Evolutionary conservation across 345 rosid genomes (phyloP), one percentile per base, ranked within the genome.

Genomic region (Murraya koenigii): DNA sequence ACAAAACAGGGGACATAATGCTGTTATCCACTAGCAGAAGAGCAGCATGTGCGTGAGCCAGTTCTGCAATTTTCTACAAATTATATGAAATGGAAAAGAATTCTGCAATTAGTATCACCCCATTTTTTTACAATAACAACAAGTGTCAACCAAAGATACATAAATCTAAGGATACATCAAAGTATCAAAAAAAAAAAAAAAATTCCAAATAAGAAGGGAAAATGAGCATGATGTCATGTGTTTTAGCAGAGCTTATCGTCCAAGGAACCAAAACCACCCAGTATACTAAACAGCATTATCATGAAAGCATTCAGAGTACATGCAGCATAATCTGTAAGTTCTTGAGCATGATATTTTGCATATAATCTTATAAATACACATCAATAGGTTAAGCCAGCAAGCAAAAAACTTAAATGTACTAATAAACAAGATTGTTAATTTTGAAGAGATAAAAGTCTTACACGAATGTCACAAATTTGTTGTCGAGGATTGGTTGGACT

Each of bases 401-500:
- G 58, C 38, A 14, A 72, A 8, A 7, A 72, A 56, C 64, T 13
- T 55, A 71, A 71, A 17, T 33, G 22, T 28, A 69, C 14, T 8
- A 25, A 69, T 3, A 69, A 47, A 26, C 8, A 26, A 11, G 10
- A 69, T 26, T 26, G 5, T 26, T 39, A 23, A 36, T 41, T 36
- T 6, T 11, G 67, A 41, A 76, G 72, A 79, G 44, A 6, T 75
- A 41, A 62, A 75, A 5, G 33, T 49, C 81, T 87, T 84, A 94
- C 97, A 47, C 86, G 90, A 77, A 93, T 93, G 83, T 90, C 98
- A 75, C 90, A 90, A 80, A 94, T 90, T 83, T 89, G 94, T 85
- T 82, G 94, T 47, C 93, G 89, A 55, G 97, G 98, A 54, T 93
- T 94, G 54, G 98, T 93, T 33, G 97, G 98, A 86, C 97, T 93